A percentile compares a stretch with the other conserved stretches of the same genome.
Evolutionary conservation across 179 eudicot species (phyloP).

Genomic region (Carnegiea gigantea): DNA sequence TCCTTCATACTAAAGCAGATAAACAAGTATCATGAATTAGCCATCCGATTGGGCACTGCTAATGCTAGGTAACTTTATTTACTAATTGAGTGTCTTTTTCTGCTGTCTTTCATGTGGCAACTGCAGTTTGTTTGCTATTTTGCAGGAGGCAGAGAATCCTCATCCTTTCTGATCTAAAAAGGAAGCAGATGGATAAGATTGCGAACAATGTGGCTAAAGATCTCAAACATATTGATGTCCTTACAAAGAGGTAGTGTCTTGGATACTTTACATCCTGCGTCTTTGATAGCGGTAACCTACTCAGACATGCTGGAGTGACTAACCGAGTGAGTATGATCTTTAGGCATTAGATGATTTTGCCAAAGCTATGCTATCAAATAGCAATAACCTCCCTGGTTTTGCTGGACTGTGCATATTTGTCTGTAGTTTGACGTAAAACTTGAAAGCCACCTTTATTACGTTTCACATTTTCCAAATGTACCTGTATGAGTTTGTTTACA

Average conservation of each 20-base stretch:
- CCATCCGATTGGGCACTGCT: conserved; percentile 92
- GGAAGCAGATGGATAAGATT: conserved; percentile 83
- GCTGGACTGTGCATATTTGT: background rate
- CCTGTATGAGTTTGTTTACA: background rate
- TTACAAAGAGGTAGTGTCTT: conserved; percentile 69
- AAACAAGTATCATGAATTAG: conserved; percentile 82
- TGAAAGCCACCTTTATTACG: background rate
- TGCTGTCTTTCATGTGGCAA: conserved; percentile 1
- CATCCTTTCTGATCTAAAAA: conserved; percentile 86
- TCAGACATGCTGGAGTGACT: conserved; percentile 11
- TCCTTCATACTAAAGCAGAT: conserved; percentile 82
- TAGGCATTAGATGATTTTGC: background rate
- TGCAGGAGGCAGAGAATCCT: conserved; percentile 91
- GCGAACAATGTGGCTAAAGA: conserved; percentile 80
- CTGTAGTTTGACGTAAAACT: background rate
- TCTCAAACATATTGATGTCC: conserved; percentile 78
- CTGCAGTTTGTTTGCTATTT: conserved; percentile 14
- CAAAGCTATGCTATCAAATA: background rate
- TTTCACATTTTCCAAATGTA: too few species aligned
- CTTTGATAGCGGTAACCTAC: background rate
- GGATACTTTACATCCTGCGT: background rate
- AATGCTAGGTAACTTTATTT: conserved; percentile 58
- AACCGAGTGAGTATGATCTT: background rate
- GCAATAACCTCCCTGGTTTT: too few species aligned
- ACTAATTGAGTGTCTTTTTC: background rate